These are phyloP conservation scores for Mucor circinelloides DNA, from an alignment of 371 early-diverging fungal species.

Conservation along the genomic window DNA sequence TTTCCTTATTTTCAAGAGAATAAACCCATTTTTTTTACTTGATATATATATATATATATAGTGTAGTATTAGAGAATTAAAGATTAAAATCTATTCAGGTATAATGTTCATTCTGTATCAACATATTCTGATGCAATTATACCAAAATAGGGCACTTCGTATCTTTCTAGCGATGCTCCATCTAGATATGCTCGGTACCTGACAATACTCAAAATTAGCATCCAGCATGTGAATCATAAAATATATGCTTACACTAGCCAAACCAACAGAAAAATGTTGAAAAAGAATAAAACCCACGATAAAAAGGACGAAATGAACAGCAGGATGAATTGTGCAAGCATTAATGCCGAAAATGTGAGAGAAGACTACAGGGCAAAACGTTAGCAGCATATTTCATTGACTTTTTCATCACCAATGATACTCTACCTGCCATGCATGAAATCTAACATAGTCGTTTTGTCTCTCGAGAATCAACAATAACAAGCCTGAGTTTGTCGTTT, in stretches of 20 bases:
- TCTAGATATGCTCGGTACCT: constrained; percentile 70
- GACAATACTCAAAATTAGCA: background rate
- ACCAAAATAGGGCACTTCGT: constrained; percentile 64
- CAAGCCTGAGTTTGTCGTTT: constrained; percentile 33
- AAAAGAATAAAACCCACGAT: constrained; percentile 61
- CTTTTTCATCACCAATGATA: background rate
- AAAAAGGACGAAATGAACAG: constrained; percentile 55
- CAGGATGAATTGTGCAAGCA: constrained; percentile 50
- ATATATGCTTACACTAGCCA: constrained; percentile 48
- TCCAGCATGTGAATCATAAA: background rate
- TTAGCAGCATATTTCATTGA: background rate
- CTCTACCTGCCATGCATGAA: constrained; percentile 85
- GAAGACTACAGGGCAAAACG: constrained; percentile 38
- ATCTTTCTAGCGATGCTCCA: constrained; percentile 63
- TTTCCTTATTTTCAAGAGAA: background rate
- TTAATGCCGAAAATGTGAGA: constrained; percentile 37
- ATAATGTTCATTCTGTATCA: constrained; percentile 54
- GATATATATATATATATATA: background rate
- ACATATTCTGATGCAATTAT: constrained; percentile 63
- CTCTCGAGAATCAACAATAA: constrained; percentile 75
- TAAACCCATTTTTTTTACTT: background rate
- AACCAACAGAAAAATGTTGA: constrained; percentile 43
- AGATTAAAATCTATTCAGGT: background rate
- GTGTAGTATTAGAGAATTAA: background rate
- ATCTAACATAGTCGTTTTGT: constrained; percentile 83